Evolutionary conservation across 108 stramenopile genomes (phyloP).

Genomic region (Fistulifera solaris): DNA sequence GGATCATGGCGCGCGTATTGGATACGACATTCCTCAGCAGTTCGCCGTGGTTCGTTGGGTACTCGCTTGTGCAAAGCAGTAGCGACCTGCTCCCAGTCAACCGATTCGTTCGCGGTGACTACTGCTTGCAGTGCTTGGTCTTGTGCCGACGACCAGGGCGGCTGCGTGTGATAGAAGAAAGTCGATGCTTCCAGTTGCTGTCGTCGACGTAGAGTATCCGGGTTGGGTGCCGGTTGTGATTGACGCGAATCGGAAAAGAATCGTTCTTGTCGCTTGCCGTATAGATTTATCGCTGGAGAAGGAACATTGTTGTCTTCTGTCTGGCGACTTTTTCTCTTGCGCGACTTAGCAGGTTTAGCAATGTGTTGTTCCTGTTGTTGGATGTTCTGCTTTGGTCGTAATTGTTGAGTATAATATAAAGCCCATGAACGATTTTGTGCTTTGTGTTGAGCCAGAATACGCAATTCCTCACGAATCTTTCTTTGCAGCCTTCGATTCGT

Average conservation of each 20-base stretch:
- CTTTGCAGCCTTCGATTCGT: background rate
- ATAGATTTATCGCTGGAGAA: too few species aligned
- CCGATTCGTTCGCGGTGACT: background rate
- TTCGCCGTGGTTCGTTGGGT: constrained; percentile 2
- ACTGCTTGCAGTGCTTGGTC: background rate
- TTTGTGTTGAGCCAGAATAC: constrained; percentile 3
- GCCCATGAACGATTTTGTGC: constrained; percentile 2
- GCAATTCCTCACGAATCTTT: background rate
- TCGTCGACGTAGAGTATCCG: constrained; percentile 7
- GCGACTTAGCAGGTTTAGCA: too few species aligned
- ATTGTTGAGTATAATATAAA: too few species aligned
- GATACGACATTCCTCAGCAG: constrained; percentile 4
- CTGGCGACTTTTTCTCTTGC: too few species aligned
- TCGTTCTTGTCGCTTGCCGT: background rate
- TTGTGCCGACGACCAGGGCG: constrained; percentile 17
- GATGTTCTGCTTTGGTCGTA: background rate
- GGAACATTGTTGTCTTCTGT: too few species aligned
- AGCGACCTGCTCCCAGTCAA: background rate
- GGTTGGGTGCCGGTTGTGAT: constrained; percentile 14
- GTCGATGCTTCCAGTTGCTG: background rate
- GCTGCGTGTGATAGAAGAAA: constrained; percentile 7
- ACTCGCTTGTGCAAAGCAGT: background rate
- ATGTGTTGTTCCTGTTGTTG: background rate
- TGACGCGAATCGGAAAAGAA: constrained; percentile 35
- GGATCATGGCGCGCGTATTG: constrained; percentile 7